Conservation (phyloP, 1,284 basidiomycete genomes). For the Moesziomyces globuligerus region DNA sequence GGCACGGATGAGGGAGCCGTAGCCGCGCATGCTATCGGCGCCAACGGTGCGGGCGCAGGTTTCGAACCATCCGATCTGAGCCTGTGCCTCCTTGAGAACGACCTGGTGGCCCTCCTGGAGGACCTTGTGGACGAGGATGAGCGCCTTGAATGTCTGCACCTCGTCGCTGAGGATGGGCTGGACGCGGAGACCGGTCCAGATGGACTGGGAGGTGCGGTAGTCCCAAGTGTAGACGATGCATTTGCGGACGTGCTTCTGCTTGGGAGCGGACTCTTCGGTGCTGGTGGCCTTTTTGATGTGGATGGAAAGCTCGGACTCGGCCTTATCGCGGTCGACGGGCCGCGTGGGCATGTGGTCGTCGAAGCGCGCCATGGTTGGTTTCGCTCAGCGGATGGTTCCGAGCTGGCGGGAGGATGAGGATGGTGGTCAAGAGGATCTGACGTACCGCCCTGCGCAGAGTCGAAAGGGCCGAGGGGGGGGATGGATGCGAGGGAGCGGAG, state of each 20-base stretch:
- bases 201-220: slow-evolving; percentile 64
- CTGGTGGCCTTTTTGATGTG: slow-evolving; percentile 66
- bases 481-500: slow-evolving; percentile 2
- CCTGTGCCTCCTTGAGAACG: slow-evolving; percentile 64
- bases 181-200: slow-evolving; percentile 65
- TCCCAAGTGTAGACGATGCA: slow-evolving; percentile 68
- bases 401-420: not conserved
- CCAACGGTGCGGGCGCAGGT: slow-evolving; percentile 63
- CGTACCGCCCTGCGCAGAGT: too few species aligned
- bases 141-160: slow-evolving; percentile 67
- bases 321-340: slow-evolving; percentile 66
- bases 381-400: not conserved
- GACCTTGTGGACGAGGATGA: slow-evolving; percentile 66
- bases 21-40: slow-evolving; percentile 59
- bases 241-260: slow-evolving; percentile 67
- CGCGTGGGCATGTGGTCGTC: slow-evolving; percentile 61
- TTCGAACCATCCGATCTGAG: slow-evolving; percentile 66
- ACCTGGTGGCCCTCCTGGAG: slow-evolving; percentile 66
- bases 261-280: slow-evolving; percentile 64
- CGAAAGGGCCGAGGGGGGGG: not conserved
- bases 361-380: slow-evolving; percentile 36
- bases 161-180: slow-evolving; percentile 67
- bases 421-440: too few species aligned
- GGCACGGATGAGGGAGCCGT: slow-evolving; percentile 63
- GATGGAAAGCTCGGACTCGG: slow-evolving; percentile 63